Evolutionary conservation across 305 asterid genomes (phyloP).

Genomic region (Fraxinus paxiana): DNA sequence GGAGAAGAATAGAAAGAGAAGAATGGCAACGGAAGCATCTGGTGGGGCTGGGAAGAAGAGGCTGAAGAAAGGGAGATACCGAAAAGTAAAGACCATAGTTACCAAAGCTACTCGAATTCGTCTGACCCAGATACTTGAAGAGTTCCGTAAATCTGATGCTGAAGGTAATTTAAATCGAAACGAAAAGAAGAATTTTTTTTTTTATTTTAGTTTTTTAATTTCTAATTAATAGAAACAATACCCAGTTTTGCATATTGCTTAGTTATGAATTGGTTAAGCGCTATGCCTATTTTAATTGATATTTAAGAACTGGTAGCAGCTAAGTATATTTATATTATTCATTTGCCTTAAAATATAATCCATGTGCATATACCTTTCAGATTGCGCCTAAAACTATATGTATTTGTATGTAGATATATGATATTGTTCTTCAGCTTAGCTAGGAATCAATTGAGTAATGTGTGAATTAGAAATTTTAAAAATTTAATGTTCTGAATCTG

Average conservation of each 20-base stretch:
- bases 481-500: not conserved
- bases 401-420: not conserved
- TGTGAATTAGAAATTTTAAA: not conserved
- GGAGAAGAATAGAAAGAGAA: constrained; percentile 9
- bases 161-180: constrained; percentile 34
- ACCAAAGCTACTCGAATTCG: constrained; percentile 49
- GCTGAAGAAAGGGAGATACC: constrained; percentile 27
- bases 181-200: not conserved
- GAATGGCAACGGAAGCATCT: constrained; percentile 34
- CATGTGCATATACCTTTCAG: not conserved
- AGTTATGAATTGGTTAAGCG: not conserved
- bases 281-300: not conserved
- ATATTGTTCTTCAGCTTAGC: not conserved
- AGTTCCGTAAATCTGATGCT: constrained; percentile 44
- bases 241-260: not conserved
- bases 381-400: not conserved
- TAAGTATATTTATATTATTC: not conserved
- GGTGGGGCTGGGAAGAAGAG: constrained; percentile 28
- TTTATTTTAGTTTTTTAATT: not conserved
- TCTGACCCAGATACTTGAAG: constrained; percentile 43
- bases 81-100: constrained; percentile 9
- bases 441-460: not conserved
- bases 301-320: not conserved
- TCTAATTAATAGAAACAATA: not conserved
- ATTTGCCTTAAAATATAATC: not conserved